Evolutionary conservation across 192 early-diverging fungal species (phyloP).

Genomic region (Umbelopsis sp.): DNA sequence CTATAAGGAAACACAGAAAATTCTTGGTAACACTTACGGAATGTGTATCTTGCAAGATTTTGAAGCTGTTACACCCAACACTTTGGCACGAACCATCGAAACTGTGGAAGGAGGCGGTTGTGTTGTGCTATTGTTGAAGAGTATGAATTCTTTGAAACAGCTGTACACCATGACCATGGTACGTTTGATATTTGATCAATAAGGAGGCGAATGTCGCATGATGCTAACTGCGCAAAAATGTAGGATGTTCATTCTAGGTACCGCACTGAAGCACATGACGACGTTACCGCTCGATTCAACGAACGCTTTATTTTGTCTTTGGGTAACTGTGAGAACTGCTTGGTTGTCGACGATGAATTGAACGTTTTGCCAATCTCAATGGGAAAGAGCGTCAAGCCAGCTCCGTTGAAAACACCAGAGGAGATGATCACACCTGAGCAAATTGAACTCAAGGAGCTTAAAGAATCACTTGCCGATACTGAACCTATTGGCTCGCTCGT

Average conservation of each 20-base stretch:
- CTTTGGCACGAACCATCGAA: constrained; percentile 95
- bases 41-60: constrained; percentile 99
- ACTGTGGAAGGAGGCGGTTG: constrained; percentile 98
- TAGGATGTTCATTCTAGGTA: constrained; percentile 96
- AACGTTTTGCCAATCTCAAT: constrained; percentile 94
- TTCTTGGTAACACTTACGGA: constrained; percentile 97
- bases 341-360: constrained; percentile 97
- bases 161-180: constrained; percentile 98
- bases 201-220: too few species aligned
- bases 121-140: constrained; percentile 90
- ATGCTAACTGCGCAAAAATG: neutral
- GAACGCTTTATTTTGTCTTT: constrained; percentile 97
- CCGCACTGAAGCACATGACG: constrained; percentile 91
- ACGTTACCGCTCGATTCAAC: constrained; percentile 95
- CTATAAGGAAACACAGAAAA: constrained; percentile 99
- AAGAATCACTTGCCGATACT: constrained; percentile 87
- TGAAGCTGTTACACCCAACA: constrained; percentile 97
- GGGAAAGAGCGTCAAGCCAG: constrained; percentile 92
- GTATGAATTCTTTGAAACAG: constrained; percentile 95
- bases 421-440: constrained; percentile 49
- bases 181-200: neutral
- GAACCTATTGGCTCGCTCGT: constrained; percentile 91
- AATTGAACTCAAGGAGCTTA: constrained; percentile 78
- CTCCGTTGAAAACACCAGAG: constrained; percentile 60
- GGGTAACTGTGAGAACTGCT: constrained; percentile 81